Conservation (phyloP, 192 early-diverging fungal genomes). For the Gorgonomyces haynaldii region DNA sequence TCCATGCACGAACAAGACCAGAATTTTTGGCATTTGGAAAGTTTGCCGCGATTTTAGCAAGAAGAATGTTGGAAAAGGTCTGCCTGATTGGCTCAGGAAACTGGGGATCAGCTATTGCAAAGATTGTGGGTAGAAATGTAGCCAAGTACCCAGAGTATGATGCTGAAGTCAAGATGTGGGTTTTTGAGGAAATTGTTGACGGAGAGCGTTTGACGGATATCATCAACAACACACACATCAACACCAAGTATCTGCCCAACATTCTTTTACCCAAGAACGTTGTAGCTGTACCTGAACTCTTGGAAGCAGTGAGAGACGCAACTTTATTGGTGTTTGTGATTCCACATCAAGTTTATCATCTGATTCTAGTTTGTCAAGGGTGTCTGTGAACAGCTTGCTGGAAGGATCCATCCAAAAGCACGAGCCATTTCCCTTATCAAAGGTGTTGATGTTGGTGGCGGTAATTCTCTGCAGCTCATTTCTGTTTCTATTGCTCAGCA, state of each 20-base stretch:
- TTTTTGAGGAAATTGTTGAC: slow-evolving; percentile 83
- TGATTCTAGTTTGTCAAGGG: slow-evolving; percentile 61
- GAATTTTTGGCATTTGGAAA: slow-evolving; percentile 11
- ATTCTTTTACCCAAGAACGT: slow-evolving; percentile 77
- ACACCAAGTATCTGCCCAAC: slow-evolving; percentile 66
- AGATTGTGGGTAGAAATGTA: slow-evolving; percentile 84
- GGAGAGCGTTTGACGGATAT: slow-evolving; percentile 81
- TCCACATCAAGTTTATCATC: slow-evolving; percentile 62
- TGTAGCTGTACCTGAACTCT: slow-evolving; percentile 70
- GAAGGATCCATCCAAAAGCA: slow-evolving; percentile 54
- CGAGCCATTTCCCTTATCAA: slow-evolving; percentile 93
- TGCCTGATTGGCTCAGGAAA: slow-evolving; percentile 90
- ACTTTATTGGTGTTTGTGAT: slow-evolving; percentile 90
- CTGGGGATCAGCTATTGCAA: slow-evolving; percentile 90
- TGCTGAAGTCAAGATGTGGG: slow-evolving; percentile 58
- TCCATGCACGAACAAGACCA: slow-evolving; percentile 38
- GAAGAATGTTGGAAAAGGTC: slow-evolving; percentile 80
- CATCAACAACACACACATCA: slow-evolving; percentile 90
- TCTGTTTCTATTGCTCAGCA: slow-evolving; percentile 70
- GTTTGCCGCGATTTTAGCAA: too few relatives aligned
- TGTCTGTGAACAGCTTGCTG: slow-evolving; percentile 71
- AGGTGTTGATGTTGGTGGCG: slow-evolving; percentile 73
- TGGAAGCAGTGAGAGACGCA: slow-evolving; percentile 65
- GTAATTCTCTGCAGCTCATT: slow-evolving; percentile 63
- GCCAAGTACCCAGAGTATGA: slow-evolving; percentile 54